Evolutionary conservation across 331 rosid genomes (phyloP), one percentile per base, ranked within the genome.

Genomic region (Quercus tomentella): DNA sequence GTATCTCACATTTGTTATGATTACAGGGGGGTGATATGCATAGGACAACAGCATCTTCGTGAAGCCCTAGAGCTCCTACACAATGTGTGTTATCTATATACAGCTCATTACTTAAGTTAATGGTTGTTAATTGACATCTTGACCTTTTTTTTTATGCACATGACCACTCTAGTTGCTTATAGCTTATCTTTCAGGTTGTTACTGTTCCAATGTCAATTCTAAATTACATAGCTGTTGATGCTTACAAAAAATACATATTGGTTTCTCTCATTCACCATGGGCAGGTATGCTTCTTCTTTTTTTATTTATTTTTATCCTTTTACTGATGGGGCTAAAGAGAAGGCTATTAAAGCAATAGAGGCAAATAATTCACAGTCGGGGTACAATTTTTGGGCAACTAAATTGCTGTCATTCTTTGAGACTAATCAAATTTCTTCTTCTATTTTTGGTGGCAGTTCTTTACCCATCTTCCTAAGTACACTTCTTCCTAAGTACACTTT

Each of bases 1-100:
- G 10, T 80, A 45, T 55, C 83, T 85, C 78, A 70, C 84, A 73
- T 86, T 76, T 85, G 33, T 55, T 58, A 66, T 77, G 73, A 65
- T 81, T 23, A 73, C 83, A 93, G 99, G 76, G 98, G 99, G 69
- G 93, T 95, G 97, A 89, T 91, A 81, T 95, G 97, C 90, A 84
- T 93, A 21, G 99, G 99, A 76, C 91, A 84, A 80, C 93, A 95
- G 91, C 73, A 62, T 79, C 93, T 83, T 84, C 87, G 73, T 55
- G 91, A 90, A 87, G 97, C 98, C 14, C 79, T 95, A 87, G 98
- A 91, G 86, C 99, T 95, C 83, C 91, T 95, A 54, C 99, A 88
- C 82, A 95, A 93, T 84, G 99, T 95, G 56, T 52, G 87, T 30
- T 30, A 30, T 83, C 81, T 70, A 60, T 68, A 31, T 75, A 21